phyloP scores from a whole-genome alignment of 306 rosid species.

The Rosa chinensis region DNA sequence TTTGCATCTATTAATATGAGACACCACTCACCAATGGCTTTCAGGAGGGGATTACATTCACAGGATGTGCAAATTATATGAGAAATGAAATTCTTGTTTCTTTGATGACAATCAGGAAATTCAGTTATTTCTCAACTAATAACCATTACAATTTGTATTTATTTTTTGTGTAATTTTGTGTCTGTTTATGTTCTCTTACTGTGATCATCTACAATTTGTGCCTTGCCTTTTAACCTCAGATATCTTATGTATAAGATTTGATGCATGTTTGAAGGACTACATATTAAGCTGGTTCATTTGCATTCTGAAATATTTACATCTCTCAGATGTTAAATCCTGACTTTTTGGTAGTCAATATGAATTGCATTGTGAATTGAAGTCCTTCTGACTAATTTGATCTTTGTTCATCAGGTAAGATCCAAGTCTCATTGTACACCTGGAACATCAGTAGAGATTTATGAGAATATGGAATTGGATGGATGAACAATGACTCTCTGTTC shows the following conservation, averaged over 20 bases:
- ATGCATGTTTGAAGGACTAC: not conserved
- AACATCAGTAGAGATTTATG: not conserved
- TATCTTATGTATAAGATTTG: not conserved
- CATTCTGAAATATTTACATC: not conserved
- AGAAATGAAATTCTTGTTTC: not conserved
- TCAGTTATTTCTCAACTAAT: not conserved
- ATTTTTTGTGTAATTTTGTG: not conserved
- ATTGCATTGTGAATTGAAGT: not conserved
- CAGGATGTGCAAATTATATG: not conserved
- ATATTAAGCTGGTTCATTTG: not conserved
- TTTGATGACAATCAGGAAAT: not conserved
- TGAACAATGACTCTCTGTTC: not conserved
- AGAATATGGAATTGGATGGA: not conserved
- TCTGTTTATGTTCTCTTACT: not conserved
- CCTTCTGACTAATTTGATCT: not conserved
- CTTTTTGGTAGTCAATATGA: not conserved
- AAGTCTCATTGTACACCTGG: not conserved
- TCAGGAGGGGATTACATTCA: too few relatives aligned
- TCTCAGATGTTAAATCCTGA: too few relatives aligned
- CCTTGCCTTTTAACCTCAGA: not conserved
- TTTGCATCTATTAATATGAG: too few relatives aligned
- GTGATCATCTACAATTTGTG: not conserved
- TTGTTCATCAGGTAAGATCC: not conserved
- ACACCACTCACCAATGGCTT: too few relatives aligned
- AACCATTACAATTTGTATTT: not conserved